A percentile compares a stretch with the other conserved stretches of the same genome.
phyloP scores from a whole-genome alignment of 768 basidiomycete species.

The Rhizopogon vinicolor region DNA sequence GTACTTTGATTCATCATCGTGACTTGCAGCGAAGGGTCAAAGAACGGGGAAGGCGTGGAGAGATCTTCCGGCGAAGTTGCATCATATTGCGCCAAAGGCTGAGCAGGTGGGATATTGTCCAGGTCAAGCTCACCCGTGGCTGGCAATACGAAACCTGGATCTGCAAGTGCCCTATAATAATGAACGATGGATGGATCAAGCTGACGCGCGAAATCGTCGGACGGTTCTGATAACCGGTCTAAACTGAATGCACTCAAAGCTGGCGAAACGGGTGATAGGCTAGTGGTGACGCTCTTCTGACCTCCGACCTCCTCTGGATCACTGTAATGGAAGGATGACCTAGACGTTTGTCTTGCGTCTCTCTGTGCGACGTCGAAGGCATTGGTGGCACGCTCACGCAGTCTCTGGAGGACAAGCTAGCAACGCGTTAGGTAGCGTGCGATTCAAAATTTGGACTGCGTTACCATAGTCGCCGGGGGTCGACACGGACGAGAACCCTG shows the following conservation, averaged over 20 bases:
- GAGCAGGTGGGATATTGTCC: neutral
- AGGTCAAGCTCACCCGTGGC: constrained; percentile 4
- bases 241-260: constrained; percentile 7
- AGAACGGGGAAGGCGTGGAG: neutral
- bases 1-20: neutral
- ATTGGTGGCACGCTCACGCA: constrained; percentile 30
- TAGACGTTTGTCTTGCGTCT: neutral
- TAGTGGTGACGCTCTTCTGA: constrained; percentile 30
- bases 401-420: constrained; percentile 34
- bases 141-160: constrained; percentile 3
- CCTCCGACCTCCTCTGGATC: constrained; percentile 32
- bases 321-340: constrained; percentile 2
- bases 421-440: constrained; percentile 1
- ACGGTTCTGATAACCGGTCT: neutral
- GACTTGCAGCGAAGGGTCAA: neutral
- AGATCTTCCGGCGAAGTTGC: neutral
- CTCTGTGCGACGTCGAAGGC: constrained; percentile 25
- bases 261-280: constrained; percentile 27
- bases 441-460: no score
- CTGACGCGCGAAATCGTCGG: neutral
- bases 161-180: neutral
- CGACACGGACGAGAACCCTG: constrained; percentile 36
- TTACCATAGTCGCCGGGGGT: constrained; percentile 32
- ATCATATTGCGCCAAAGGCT: neutral
- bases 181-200: neutral